Conservation (phyloP, 805 yeast genomes). For the Naumovozyma baii region DNA sequence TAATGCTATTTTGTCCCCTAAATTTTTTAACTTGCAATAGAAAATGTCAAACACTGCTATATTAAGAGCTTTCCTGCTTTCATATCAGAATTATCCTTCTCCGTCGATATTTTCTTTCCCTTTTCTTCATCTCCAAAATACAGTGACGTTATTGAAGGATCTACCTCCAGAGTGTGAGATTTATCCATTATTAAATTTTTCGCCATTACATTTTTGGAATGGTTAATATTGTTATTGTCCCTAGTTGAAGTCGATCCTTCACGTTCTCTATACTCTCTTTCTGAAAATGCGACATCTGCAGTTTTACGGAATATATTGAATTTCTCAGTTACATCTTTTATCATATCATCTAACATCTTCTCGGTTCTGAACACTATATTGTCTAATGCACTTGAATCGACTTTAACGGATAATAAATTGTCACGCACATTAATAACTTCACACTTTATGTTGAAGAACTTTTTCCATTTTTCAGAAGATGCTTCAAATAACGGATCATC, state of each 20-base stretch:
- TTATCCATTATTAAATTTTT: no score
- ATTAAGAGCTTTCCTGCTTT: no score
- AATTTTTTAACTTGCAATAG: no score
- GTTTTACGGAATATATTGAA: background rate
- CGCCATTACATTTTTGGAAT: no score
- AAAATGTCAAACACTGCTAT: no score
- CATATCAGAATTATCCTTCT: no score
- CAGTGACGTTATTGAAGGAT: no score
- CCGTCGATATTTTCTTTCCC: no score
- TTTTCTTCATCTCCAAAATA: no score
- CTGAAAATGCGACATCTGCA: background rate
- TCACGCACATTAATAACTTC: conserved; percentile 32
- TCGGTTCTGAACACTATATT: background rate
- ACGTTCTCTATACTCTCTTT: background rate
- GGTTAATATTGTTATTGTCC: no score
- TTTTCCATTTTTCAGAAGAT: conserved; percentile 39
- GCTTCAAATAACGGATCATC: background rate
- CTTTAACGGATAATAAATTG: background rate
- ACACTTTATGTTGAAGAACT: conserved; percentile 46
- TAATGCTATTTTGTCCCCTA: no score
- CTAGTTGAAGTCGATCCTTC: background rate
- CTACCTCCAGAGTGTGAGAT: no score
- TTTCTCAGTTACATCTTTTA: background rate
- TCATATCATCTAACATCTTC: background rate
- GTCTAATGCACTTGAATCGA: background rate